Conservation (phyloP, 208 protist species). For the Trypanosoma cruzi region DNA sequence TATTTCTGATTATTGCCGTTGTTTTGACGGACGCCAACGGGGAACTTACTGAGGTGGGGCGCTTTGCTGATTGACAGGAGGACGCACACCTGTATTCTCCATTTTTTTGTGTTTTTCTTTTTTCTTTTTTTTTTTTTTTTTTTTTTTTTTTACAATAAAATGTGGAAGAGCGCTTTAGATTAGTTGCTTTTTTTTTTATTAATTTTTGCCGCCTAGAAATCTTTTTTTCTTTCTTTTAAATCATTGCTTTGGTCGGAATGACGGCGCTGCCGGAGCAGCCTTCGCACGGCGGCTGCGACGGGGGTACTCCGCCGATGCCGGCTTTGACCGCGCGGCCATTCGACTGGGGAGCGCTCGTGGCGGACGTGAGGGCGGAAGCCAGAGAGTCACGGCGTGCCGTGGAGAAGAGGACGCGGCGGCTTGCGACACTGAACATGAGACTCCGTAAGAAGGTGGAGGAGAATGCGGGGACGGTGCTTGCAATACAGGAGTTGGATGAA, state of each 20-base stretch:
- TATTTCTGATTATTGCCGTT: too few species aligned
- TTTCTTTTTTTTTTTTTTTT: too few species aligned
- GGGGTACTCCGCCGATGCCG: conserved; percentile 1
- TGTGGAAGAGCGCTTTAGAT: too few species aligned
- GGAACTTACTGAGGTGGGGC: too few species aligned
- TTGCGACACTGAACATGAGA: neutral
- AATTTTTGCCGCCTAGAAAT: neutral
- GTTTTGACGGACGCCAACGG: too few species aligned
- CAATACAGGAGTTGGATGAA: conserved; percentile 6
- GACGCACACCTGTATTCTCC: too few species aligned
- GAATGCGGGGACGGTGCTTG: neutral
- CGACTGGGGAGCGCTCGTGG: neutral
- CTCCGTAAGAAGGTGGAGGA: conserved; percentile 1
- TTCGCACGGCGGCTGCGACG: neutral
- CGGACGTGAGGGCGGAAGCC: conserved; percentile 13
- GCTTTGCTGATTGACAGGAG: too few species aligned
- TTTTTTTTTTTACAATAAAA: neutral
- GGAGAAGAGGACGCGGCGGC: conserved; percentile 13
- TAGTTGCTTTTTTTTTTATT: neutral
- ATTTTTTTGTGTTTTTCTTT: too few species aligned
- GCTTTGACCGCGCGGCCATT: neutral
- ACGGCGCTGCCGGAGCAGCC: neutral
- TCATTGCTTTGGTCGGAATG: conserved; percentile 11
- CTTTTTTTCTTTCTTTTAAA: neutral
- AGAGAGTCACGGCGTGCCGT: conserved; percentile 8